Base-by-base conservation (phyloP, 2,329 filamentous ascomycete genomes). In the Penicillium oxalicum region DNA sequence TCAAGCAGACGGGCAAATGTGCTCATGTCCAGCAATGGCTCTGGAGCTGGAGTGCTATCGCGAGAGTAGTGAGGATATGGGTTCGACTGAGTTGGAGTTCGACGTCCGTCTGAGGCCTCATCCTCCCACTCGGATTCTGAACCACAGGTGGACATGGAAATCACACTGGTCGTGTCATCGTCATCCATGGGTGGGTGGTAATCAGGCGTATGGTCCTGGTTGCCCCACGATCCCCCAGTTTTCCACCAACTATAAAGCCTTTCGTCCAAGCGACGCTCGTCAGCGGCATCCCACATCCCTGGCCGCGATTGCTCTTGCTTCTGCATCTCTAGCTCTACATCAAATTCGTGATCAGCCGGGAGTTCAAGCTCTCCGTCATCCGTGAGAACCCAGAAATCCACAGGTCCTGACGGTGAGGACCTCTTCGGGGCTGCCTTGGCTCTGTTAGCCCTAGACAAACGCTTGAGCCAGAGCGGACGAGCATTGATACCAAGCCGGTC, bases 171-270 rank as follows among this genome's bases (percentile, higher is more conserved):
- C 7, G 79, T 80, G 62, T 94, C 88, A 62, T 85, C 83, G 39
- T 84, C 74, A 4, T 72, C 64, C 9, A 74, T 67, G 2, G 67
- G 61, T 0, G 84, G 84, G 29, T 75, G 67, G 65, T 91, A 97
- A 53, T 91, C 86, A 27, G 87, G 87, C 61, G 88, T 95, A 4
- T 77, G 76, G 64, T 97, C 91, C 29, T 84, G 76, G 12, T 84
- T 83, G 1, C 91, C 91, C 83, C 89, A 96, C 73, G 87, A 87
- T 6, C 88, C 89, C 18, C 88, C 89, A 46, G 77, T 75, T 45
- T 86, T 82, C 87, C 89, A 97, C 81, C 91, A 93, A 28, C 76
- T 75, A 65, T 96, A 97, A 1, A 96, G 72, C 50, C 82, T 84
- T 2, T 78, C 77, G 55, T 91, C 86, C 2, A 96, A 74, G 35